Percentiles rank a stretch among this genome's conserved stretches.
Evolutionary conservation across 768 basidiomycete genomes (phyloP).

Genomic region (Auriscalpium microsporum): DNA sequence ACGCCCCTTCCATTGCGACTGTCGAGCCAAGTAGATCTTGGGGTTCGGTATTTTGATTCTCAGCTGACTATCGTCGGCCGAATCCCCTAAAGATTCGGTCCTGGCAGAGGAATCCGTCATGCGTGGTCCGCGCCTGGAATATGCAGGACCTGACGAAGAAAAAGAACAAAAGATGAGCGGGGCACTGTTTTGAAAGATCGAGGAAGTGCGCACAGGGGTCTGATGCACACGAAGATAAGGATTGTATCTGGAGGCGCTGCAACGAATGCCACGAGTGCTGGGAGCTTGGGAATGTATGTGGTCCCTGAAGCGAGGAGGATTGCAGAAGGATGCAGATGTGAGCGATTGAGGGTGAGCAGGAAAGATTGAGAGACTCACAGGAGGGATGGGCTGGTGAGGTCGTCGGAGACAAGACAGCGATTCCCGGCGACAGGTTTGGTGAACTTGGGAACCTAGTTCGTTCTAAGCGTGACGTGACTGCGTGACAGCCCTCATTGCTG

Average conservation of each 20-base stretch:
- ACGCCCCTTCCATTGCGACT: constrained; percentile 68
- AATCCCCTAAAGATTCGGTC: constrained; percentile 25
- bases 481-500: constrained; percentile 13
- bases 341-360: neutral
- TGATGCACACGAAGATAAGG: too few relatives aligned
- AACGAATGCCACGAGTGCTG: too few relatives aligned
- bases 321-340: too few relatives aligned
- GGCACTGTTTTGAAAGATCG: too few relatives aligned
- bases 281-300: too few relatives aligned
- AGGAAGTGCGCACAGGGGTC: too few relatives aligned
- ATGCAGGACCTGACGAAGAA: too few relatives aligned
- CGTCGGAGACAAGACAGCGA: neutral
- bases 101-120: constrained; percentile 18
- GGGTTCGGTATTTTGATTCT: constrained; percentile 62
- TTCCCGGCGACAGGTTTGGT: constrained; percentile 13
- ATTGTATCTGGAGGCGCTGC: too few relatives aligned
- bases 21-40: constrained; percentile 57
- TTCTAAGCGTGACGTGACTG: constrained; percentile 19
- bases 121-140: neutral
- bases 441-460: constrained; percentile 20
- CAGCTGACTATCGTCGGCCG: constrained; percentile 31
- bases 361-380: neutral
- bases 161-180: too few relatives aligned
- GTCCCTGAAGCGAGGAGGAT: too few relatives aligned
- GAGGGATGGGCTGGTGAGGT: neutral